phyloP scores from a whole-genome alignment of 2,329 filamentous ascomycete species.

The Tetracladium maxilliforme region DNA sequence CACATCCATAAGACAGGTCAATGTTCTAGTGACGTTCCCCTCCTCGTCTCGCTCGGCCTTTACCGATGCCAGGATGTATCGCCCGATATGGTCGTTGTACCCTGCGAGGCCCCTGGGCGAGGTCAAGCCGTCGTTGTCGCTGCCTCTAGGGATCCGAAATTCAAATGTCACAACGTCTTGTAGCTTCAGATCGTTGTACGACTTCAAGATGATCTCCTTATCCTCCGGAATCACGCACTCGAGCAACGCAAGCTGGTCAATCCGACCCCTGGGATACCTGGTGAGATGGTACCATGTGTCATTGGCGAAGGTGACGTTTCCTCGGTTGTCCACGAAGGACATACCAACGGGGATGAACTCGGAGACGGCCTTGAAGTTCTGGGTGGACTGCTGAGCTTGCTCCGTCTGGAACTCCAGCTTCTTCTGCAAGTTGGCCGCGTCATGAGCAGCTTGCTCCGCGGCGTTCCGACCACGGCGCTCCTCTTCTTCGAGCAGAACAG shows the following conservation, averaged over 20 bases:
- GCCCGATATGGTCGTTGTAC: too few species aligned
- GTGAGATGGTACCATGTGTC: slow-evolving; percentile 46
- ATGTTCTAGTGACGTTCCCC: slow-evolving; percentile 26
- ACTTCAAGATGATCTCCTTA: too few species aligned
- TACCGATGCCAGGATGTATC: slow-evolving; percentile 29
- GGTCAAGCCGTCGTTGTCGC: too few species aligned
- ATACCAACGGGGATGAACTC: slow-evolving; percentile 63
- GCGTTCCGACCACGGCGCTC: slow-evolving; percentile 38
- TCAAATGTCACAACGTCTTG: too few species aligned
- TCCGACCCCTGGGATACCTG: slow-evolving; percentile 19
- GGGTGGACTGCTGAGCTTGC: slow-evolving; percentile 37
- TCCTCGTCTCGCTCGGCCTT: slow-evolving; percentile 28
- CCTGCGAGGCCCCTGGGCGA: too few species aligned
- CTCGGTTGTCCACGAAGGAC: slow-evolving; percentile 51
- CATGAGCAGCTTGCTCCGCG: slow-evolving; percentile 50
- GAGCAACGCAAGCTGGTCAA: slow-evolving; percentile 11
- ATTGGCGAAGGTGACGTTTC: slow-evolving; percentile 57
- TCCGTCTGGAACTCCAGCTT: slow-evolving; percentile 42
- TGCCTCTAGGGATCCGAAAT: too few species aligned
- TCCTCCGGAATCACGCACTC: slow-evolving; percentile 17
- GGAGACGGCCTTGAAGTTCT: slow-evolving; percentile 54
- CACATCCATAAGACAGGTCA: slow-evolving; percentile 35
- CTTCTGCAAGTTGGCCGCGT: slow-evolving; percentile 50
- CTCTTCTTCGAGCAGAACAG: slow-evolving; percentile 58
- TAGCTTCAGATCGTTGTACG: too few species aligned